Evolutionary conservation across 2,329 filamentous ascomycete species (phyloP), one percentile per base, ranked within the genome.

Genomic region (Fusarium algeriense): DNA sequence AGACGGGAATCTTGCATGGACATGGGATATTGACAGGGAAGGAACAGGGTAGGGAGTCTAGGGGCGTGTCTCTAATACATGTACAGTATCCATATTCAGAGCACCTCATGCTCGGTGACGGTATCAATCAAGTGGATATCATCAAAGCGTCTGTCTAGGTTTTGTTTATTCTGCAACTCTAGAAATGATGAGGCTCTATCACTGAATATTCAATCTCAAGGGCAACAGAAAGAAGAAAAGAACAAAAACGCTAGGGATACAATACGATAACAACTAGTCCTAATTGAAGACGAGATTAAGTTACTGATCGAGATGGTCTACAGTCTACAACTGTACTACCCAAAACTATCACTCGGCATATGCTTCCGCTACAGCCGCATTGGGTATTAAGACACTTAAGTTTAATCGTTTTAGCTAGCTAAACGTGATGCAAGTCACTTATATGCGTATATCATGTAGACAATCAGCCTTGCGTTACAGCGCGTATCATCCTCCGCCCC

Each of bases 1-100:
- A 62, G 69, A 67, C 70, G 60, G 60, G 66, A 70, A 72, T 71
- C 67, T 71, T 60, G 70, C 70, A 73, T 72, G 59, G 67, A 64
- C 61, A 68, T 44, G 35, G 69, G 26, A 37, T 35, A 70, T 30
- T 23, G 48, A 55, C 54, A 70, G 23, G 61, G 67, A 48, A 67
- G 14, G 55, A 67, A 43, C 20, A 44, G 15, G 15, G 9, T 28
- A 26, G 46, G 49, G 55, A 49, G 11, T 4, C 3, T 3, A 28
- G 60, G 70, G 58, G 64, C 2, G 64, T 67, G 55, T 61, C 6
- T 15, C 30, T 67, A 67, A 15, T 40, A 44, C 3, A 7, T 23
- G 26, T 46, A 53, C 26, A 28, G 26, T 20, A 48, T 48, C 20
- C 41, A 28, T 56, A n/a, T 37, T 35, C 32, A 50, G 13, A 37